Evolutionary conservation across 108 stramenopile genomes (phyloP).

Genomic region (Chaetoceros tenuissimus): DNA sequence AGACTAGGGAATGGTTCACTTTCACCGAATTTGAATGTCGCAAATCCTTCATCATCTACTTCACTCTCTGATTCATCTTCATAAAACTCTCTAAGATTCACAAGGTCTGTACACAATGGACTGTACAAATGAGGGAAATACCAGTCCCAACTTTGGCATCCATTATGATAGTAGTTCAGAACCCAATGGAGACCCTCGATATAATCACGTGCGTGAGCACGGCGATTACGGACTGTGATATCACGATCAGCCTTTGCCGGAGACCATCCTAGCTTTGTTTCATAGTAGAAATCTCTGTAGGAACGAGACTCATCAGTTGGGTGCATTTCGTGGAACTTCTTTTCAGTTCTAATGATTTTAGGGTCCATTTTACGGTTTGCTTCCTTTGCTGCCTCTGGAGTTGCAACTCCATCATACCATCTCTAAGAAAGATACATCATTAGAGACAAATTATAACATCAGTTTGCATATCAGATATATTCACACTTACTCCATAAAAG

Average conservation of each 20-base stretch:
- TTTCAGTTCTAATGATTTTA: conserved; percentile 34
- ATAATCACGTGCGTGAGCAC: conserved; percentile 76
- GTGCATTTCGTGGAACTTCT: conserved; percentile 52
- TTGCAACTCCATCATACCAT: conserved; percentile 54
- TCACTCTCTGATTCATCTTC: conserved; percentile 36
- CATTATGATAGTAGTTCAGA: conserved; percentile 94
- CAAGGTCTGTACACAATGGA: conserved; percentile 91
- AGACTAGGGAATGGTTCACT: conserved; percentile 86
- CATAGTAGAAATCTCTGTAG: conserved; percentile 92
- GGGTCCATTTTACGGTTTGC: conserved; percentile 49
- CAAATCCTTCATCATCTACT: conserved; percentile 57
- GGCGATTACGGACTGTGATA: conserved; percentile 41
- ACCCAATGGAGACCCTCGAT: conserved; percentile 94
- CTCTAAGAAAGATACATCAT: too few relatives aligned
- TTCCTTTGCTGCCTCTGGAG: conserved; percentile 41
- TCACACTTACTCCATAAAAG: conserved; percentile 47
- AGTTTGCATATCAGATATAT: too few relatives aligned
- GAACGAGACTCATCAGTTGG: conserved; percentile 62
- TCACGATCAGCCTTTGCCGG: conserved; percentile 48
- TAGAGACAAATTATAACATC: too few relatives aligned
- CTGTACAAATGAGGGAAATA: conserved; percentile 95
- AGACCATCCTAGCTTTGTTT: conserved; percentile 77
- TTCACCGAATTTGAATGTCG: conserved; percentile 46
- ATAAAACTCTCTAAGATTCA: conserved; percentile 74
- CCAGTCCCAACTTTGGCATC: conserved; percentile 95